phyloP scores from a whole-genome alignment of 345 rosid genomes.

The Sisymbrium irio region DNA sequence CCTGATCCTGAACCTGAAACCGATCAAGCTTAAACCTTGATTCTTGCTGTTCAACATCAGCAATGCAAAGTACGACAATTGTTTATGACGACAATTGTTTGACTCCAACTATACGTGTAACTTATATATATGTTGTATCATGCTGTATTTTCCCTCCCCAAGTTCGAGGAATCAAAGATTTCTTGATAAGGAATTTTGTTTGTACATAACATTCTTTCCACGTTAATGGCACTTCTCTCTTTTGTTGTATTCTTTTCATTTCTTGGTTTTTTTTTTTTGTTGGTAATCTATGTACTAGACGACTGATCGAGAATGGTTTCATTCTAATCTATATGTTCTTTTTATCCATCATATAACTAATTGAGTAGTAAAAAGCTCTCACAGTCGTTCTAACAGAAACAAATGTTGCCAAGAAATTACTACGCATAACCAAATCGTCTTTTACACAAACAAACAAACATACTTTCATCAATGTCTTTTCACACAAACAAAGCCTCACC shows the following conservation, averaged over 20 bases:
- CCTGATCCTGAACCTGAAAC: constrained; percentile 25
- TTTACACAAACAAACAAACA: not conserved
- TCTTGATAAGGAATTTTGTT: constrained; percentile 5
- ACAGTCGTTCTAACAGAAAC: no score
- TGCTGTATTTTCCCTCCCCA: not conserved
- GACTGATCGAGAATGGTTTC: not conserved
- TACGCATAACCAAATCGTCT: no score
- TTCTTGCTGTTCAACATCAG: constrained; percentile 12
- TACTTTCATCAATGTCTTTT: no score
- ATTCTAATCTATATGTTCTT: not conserved
- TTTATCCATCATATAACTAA: no score
- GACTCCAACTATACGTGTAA: constrained; percentile 28
- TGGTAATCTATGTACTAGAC: not conserved
- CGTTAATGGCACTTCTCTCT: not conserved
- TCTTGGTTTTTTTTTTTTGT: not conserved
- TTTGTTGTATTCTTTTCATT: not conserved
- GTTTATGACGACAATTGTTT: no score
- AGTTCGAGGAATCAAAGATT: constrained; percentile 11
- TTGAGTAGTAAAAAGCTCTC: no score
- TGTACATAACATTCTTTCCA: constrained; percentile 27
- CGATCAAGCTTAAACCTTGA: not conserved
- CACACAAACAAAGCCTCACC: no score
- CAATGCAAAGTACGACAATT: constrained; percentile 5
- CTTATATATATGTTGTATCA: constrained; percentile 29
- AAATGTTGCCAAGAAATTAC: no score